Base-by-base conservation (phyloP, 257 asterid genomes). In the Scutellaria barbata region DNA sequence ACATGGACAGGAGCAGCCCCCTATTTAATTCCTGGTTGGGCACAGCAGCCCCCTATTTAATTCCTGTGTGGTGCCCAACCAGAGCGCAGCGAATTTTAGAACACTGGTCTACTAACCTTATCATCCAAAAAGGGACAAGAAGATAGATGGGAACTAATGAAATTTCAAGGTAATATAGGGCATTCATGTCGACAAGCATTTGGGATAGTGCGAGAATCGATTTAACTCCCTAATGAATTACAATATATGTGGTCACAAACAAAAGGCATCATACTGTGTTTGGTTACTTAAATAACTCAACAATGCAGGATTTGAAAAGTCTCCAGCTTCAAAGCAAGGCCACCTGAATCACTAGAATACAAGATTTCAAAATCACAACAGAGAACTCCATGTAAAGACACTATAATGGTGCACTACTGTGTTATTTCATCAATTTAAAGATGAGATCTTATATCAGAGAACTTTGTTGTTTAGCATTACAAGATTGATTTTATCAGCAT, bases 131-230 rank as follows among this genome's bases (percentile, higher is more conserved):
- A 14, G 67, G 30, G 47, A 59, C 25, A 8, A 42, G 45, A 52
- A 20, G 40, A 47, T 40, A 57, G 17, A 22, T 41, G 14, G 46
- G 56, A 55, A 55, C 53, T 47, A 41, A 40, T 61, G 14, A 46
- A 45, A 5, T 70, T 45, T 13, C 56, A 58, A 69, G 53, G 52
- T n/a, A 54, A 35, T 18, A n/a, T 4, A 20, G 66, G 69, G 48
- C 63, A 37, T 57, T 39, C n/a, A 47, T 66, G 18, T 13, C 35
- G 53, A 47, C n/a, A 66, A 20, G 60, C 39, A 56, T 46, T 41
- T 47, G 10, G 58, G 66, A 68, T 54, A 18, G 12, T 3, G 39
- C 53, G 25, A 60, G 56, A 57, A 57, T 10, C n/a, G 46, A 16
- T 57, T 42, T 48, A 42, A 17, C 33, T 56, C 41, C 37, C 11